Evolutionary conservation across 441 rosid genomes (phyloP).

Genomic region (Heliophila coronopifolia): DNA sequence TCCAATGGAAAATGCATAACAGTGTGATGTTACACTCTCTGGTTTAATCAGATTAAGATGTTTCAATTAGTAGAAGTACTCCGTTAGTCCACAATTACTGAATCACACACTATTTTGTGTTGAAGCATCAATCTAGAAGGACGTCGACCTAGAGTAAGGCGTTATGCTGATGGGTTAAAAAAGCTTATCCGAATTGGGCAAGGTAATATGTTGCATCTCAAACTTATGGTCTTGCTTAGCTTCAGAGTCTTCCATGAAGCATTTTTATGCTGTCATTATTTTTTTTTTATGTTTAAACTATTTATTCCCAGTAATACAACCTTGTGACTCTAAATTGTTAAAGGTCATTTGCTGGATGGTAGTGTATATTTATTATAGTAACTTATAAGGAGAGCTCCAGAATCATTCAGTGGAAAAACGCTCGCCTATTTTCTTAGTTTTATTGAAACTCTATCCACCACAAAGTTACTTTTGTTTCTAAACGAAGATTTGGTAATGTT

Average conservation of each 20-base stretch:
- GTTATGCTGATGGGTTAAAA: slow-evolving; percentile 76
- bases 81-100: slow-evolving; percentile 1
- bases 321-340: neutral
- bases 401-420: neutral
- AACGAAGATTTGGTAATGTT: slow-evolving; percentile 18
- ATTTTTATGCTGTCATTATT: neutral
- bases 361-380: neutral
- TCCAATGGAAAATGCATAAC: slow-evolving; percentile 7
- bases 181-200: slow-evolving; percentile 81
- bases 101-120: slow-evolving; percentile 21
- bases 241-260: neutral
- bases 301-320: neutral
- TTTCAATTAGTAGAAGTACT: slow-evolving; percentile 4
- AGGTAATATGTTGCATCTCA: slow-evolving; percentile 44
- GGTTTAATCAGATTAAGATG: neutral
- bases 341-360: neutral
- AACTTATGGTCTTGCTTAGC: slow-evolving; percentile 1
- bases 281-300: neutral
- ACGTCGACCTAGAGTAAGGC: slow-evolving; percentile 86
- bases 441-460: neutral
- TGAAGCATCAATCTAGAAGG: slow-evolving; percentile 79
- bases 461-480: neutral
- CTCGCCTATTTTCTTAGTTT: neutral
- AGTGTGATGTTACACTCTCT: neutral
- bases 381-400: neutral